Conservation (phyloP, 352 stramenopile genomes). For the Phytophthora pinifolia region DNA sequence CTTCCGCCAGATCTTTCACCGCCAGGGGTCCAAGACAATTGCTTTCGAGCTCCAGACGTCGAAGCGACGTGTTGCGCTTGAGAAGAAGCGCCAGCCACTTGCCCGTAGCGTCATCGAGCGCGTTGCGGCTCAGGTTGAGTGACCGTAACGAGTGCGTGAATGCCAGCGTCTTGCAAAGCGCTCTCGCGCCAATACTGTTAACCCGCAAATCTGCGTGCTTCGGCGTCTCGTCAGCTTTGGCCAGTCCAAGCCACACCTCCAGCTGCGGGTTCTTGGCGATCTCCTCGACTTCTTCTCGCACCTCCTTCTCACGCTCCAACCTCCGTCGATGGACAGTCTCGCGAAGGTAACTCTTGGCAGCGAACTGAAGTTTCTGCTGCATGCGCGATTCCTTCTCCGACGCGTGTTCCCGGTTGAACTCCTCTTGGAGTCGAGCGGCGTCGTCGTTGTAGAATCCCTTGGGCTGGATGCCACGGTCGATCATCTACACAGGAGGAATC, state of each 20-base stretch:
- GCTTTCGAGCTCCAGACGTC: slow-evolving; percentile 66
- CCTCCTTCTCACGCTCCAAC: slow-evolving; percentile 63
- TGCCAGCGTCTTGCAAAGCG: slow-evolving; percentile 67
- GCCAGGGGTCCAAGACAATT: slow-evolving; percentile 58
- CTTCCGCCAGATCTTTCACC: slow-evolving; percentile 54
- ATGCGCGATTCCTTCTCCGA: slow-evolving; percentile 64
- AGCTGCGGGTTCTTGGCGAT: slow-evolving; percentile 62
- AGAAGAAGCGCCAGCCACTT: slow-evolving; percentile 64
- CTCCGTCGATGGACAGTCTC: slow-evolving; percentile 77
- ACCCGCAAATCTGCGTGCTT: slow-evolving; percentile 57
- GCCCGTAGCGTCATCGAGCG: slow-evolving; percentile 60
- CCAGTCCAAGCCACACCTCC: slow-evolving; percentile 73
- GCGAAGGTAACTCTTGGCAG: slow-evolving; percentile 72
- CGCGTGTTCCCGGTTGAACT: slow-evolving; percentile 74
- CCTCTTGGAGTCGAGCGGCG: slow-evolving; percentile 72
- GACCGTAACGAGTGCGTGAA: slow-evolving; percentile 68
- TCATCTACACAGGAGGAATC: slow-evolving; percentile 44
- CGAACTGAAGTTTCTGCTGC: slow-evolving; percentile 66
- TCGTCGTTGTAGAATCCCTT: slow-evolving; percentile 89
- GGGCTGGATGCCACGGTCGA: slow-evolving; percentile 81
- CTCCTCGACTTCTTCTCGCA: slow-evolving; percentile 76
- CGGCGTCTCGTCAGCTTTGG: slow-evolving; percentile 54
- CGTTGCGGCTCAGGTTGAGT: slow-evolving; percentile 68
- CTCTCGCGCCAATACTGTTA: slow-evolving; percentile 49
- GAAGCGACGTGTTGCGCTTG: slow-evolving; percentile 59